phyloP scores from a whole-genome alignment of 257 asterid species.

The Nyctanthes arbortristis region DNA sequence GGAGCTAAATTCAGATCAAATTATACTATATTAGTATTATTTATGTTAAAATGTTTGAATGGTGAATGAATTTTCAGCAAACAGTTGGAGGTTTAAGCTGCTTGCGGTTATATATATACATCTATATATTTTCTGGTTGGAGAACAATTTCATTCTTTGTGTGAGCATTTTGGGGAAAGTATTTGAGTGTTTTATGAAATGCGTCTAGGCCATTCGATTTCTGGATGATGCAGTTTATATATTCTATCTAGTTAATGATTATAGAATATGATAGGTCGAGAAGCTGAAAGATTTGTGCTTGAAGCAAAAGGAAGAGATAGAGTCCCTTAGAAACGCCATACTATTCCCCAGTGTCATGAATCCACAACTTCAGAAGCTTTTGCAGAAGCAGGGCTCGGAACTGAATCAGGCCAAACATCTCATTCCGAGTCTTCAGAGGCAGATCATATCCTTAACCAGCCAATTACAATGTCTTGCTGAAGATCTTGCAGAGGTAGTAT shows the following conservation, averaged over 20 bases:
- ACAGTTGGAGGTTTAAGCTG: too few relatives aligned
- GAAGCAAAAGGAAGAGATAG: constrained; percentile 52
- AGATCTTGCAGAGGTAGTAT: constrained; percentile 84
- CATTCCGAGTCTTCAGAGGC: constrained; percentile 82
- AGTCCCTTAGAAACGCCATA: constrained; percentile 40
- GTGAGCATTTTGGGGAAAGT: too few relatives aligned
- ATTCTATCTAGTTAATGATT: too few relatives aligned
- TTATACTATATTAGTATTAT: too few relatives aligned
- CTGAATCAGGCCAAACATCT: constrained; percentile 54
- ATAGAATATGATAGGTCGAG: constrained; percentile 37
- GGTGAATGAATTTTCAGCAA: too few relatives aligned
- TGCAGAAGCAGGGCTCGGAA: constrained; percentile 40
- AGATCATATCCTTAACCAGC: constrained; percentile 89
- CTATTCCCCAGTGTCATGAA: constrained; percentile 47
- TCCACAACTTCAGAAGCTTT: constrained; percentile 37
- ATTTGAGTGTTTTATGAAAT: not conserved
- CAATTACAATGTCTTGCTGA: constrained; percentile 78
- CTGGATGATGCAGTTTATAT: not conserved
- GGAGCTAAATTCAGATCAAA: too few relatives aligned
- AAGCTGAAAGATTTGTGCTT: constrained; percentile 53
- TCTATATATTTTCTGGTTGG: too few relatives aligned
- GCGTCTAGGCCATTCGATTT: not conserved
- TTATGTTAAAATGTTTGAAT: too few relatives aligned
- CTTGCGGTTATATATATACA: too few relatives aligned
- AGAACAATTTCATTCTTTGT: too few relatives aligned